Conservation (phyloP, 495 filamentous ascomycete genomes). For the Penicillium flavigenum region DNA sequence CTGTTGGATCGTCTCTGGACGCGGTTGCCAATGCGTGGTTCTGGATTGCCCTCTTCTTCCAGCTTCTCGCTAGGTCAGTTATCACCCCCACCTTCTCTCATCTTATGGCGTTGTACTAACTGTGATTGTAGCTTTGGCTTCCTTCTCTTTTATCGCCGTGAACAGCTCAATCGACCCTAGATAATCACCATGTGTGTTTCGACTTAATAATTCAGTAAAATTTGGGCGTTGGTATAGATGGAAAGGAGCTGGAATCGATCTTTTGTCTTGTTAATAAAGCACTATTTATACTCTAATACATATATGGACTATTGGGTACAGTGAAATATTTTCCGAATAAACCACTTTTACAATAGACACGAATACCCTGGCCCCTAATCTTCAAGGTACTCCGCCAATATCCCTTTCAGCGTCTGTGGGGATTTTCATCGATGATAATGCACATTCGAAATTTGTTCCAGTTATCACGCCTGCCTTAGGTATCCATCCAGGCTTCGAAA, state of each 20-base stretch:
- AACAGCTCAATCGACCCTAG: conserved; percentile 23
- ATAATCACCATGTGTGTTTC: background rate
- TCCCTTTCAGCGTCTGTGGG: conserved; percentile 8
- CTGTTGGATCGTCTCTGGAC: conserved; percentile 45
- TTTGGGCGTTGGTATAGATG: background rate
- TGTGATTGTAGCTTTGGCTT: conserved; percentile 18
- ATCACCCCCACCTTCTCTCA: background rate
- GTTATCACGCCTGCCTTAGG: conserved; percentile 1
- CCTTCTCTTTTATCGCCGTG: conserved; percentile 23
- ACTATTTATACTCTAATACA: background rate
- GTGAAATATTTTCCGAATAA: background rate
- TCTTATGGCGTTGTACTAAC: conserved; percentile 11
- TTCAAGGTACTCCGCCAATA: background rate
- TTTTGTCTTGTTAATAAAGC: background rate
- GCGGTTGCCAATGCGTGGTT: conserved; percentile 53
- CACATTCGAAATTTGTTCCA: conserved; percentile 12
- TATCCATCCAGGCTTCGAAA: conserved; percentile 18
- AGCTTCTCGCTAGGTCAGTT: conserved; percentile 35
- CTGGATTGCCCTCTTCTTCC: conserved; percentile 55
- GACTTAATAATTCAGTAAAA: background rate
- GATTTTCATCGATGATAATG: conserved; percentile 17
- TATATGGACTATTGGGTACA: background rate
- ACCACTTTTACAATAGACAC: background rate
- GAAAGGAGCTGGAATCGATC: background rate
- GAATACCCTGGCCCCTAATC: background rate